Evolutionary conservation across 495 filamentous ascomycete genomes (phyloP), one percentile per base, ranked within the genome.

Genomic region (Pseudotulostoma volvatum): DNA sequence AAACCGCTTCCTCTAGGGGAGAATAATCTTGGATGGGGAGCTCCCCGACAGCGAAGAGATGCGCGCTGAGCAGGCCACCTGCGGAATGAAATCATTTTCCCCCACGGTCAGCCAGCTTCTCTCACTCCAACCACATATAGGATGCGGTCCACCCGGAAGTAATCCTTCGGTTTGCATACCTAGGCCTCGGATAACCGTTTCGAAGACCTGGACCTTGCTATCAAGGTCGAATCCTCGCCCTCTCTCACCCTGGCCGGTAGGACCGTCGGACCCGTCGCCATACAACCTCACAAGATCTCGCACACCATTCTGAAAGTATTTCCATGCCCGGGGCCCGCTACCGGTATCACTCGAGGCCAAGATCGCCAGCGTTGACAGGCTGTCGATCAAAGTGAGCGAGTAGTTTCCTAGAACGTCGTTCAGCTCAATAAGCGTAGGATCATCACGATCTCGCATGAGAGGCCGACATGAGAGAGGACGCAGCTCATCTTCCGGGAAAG

Each of bases 391-490:
- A 4, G 92, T 96, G 40, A 97, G 67, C 38, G 88, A 94, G 54
- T 96, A 97, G 55, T 96, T 95, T 9, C 90, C 90, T 38, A 97
- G 69, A 21, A 88, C 86, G 59, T 97, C 90, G 57, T 96, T 96
- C 33, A 93, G 67, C 54, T 85, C 88, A 44, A 92, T 74, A 47
- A 88, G 79, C 32, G 72, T 70, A 1, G 82, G 82, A 48, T 93
- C 81, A 33, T 73, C 67, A 38, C 73, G 66, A 59, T 94, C 86
- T 47, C 86, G 82, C 39, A 77, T 81, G 46, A 88, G 67, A 7
- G 90, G 85, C 25, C 64, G 62, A 52, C 90, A 97, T 31, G 85
- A 76, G 9, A 97, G 63, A 8, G 90, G 90, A 45, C 81, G 79
- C 35, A 97, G 66, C 73, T 97, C 90, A 52, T 97, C 90, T 62